Conservation (phyloP, 1,284 basidiomycete genomes). For the Ganoderma leucocontextum region DNA sequence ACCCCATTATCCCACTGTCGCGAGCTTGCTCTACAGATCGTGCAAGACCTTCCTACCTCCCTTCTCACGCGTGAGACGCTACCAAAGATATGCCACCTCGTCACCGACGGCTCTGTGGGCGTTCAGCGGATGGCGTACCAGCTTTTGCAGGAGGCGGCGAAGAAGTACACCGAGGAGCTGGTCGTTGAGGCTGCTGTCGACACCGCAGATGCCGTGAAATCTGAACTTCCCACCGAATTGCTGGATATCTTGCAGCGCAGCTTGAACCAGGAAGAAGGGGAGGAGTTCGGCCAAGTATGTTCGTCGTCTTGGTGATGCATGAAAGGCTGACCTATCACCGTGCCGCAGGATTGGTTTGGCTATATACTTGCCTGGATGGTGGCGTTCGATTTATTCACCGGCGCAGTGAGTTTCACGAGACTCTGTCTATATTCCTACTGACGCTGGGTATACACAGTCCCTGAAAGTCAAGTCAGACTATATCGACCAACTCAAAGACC, state of each 20-base stretch:
- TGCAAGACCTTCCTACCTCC: constrained; percentile 70
- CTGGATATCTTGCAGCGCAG: constrained; percentile 66
- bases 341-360: constrained; percentile 57
- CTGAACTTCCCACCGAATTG: constrained; percentile 72
- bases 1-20: constrained; percentile 75
- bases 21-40: constrained; percentile 69
- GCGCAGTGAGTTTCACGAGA: constrained; percentile 68
- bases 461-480: constrained; percentile 84
- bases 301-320: neutral
- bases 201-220: constrained; percentile 56
- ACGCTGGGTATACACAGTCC: constrained; percentile 58
- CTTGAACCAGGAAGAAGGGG: constrained; percentile 50
- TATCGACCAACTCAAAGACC: constrained; percentile 83
- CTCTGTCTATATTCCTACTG: constrained; percentile 14
- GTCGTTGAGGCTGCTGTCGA: constrained; percentile 89
- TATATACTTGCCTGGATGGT: constrained; percentile 93
- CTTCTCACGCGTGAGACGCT: constrained; percentile 74
- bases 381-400: constrained; percentile 85
- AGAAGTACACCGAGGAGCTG: constrained; percentile 77
- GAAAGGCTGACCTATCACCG: neutral
- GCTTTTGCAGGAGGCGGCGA: constrained; percentile 69
- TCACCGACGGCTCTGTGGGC: constrained; percentile 69
- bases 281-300: constrained; percentile 48
- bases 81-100: constrained; percentile 76
- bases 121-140: constrained; percentile 79